Percentiles rank a stretch among this genome's conserved stretches.
phyloP scores from a whole-genome alignment of 768 basidiomycete species.

The Pisolithus albus region DNA sequence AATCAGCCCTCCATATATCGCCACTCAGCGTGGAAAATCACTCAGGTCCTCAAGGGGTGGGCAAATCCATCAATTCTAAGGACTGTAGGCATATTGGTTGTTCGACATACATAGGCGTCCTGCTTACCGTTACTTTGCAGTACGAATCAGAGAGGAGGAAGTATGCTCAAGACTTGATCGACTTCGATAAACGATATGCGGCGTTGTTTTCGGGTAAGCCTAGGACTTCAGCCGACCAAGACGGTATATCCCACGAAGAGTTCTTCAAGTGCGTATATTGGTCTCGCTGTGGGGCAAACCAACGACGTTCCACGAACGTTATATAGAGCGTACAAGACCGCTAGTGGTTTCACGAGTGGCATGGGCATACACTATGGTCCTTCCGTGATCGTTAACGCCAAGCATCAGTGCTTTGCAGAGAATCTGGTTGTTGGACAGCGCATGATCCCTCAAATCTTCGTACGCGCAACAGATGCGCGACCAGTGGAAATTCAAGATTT shows the following conservation, averaged over 20 bases:
- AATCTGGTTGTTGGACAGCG: too few species aligned
- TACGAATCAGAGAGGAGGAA: conserved; percentile 63
- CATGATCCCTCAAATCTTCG: too few species aligned
- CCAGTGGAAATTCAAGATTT: too few species aligned
- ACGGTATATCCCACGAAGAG: conserved; percentile 28
- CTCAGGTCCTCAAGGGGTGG: conserved; percentile 40
- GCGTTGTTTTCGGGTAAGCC: conserved; percentile 66
- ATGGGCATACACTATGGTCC: too few species aligned
- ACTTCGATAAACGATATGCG: conserved; percentile 61
- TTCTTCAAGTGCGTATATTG: conserved; percentile 26
- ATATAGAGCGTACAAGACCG: conserved; percentile 30
- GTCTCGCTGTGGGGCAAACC: not conserved
- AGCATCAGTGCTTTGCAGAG: too few species aligned
- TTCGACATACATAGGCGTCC: conserved; percentile 7
- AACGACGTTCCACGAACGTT: not conserved
- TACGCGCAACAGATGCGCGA: too few species aligned
- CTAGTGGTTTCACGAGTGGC: conserved; percentile 24
- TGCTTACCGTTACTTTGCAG: conserved; percentile 24
- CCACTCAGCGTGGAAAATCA: conserved; percentile 40
- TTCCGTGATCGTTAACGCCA: too few species aligned
- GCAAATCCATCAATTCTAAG: conserved; percentile 32
- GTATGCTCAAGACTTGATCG: conserved; percentile 66
- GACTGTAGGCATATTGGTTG: conserved; percentile 25
- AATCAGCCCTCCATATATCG: not conserved
- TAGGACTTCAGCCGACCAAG: conserved; percentile 34